Conservation (phyloP, 1,284 basidiomycete species). For the Rhodotorula sp. region DNA sequence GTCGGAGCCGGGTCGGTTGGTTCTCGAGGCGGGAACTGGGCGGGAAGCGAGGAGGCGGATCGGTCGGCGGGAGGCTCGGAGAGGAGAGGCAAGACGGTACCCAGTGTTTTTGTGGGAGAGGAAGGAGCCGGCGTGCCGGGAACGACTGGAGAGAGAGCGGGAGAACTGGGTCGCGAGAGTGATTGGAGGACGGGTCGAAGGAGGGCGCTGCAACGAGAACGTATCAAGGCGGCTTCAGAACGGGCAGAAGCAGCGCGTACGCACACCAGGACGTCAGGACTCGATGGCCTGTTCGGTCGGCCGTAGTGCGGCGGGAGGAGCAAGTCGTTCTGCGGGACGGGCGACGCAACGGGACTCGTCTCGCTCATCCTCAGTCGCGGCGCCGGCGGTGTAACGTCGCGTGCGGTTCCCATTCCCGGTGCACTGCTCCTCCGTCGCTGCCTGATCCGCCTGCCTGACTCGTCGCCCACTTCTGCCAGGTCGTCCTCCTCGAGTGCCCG, state of each 20-base stretch:
- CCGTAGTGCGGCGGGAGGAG: slow-evolving; percentile 38
- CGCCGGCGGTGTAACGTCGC: not conserved
- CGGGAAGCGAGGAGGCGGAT: slow-evolving; percentile 31
- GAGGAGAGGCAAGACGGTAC: not conserved
- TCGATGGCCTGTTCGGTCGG: slow-evolving; percentile 15
- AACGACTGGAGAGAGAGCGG: not conserved
- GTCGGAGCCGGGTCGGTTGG: slow-evolving; percentile 37
- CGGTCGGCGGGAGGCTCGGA: slow-evolving; percentile 1
- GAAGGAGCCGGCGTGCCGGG: not conserved
- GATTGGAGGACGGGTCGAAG: slow-evolving; percentile 31
- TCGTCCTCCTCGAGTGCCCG: slow-evolving; percentile 1
- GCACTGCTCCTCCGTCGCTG: slow-evolving; percentile 2
- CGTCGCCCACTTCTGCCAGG: not conserved
- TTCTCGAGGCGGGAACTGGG: slow-evolving; percentile 37
- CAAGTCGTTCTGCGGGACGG: not conserved
- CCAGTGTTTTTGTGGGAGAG: not conserved
- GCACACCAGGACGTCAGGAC: slow-evolving; percentile 32
- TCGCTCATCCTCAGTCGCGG: not conserved
- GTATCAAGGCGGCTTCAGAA: not conserved
- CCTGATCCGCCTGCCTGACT: not conserved
- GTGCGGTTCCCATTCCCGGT: not conserved
- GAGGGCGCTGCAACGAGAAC: slow-evolving; percentile 15
- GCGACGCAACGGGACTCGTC: not conserved
- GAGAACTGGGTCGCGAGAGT: slow-evolving; percentile 16
- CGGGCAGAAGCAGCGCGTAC: not conserved